phyloP scores from a whole-genome alignment of 495 filamentous ascomycete species.

The Cairneyella variabilis region DNA sequence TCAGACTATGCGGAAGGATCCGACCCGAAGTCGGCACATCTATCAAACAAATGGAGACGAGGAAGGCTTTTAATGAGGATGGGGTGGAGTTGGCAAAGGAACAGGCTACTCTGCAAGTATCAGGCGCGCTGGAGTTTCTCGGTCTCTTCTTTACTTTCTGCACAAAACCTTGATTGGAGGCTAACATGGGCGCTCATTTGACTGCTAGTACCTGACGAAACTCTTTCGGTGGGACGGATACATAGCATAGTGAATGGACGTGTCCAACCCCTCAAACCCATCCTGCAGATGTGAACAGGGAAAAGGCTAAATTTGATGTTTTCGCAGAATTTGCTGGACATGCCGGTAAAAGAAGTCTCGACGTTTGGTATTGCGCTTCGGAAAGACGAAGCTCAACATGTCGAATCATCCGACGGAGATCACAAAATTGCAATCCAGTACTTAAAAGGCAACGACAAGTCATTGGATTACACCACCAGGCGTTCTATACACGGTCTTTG shows the following conservation, averaged over 20 bases:
- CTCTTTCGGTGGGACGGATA: too few relatives aligned
- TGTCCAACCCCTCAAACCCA: slow-evolving; percentile 1
- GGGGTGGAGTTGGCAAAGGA: not conserved
- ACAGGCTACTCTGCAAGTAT: slow-evolving; percentile 25
- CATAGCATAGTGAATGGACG: slow-evolving; percentile 5
- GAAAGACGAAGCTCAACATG: too few relatives aligned
- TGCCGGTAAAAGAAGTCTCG: too few relatives aligned
- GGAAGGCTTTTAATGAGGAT: slow-evolving; percentile 14
- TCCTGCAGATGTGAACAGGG: slow-evolving; percentile 2
- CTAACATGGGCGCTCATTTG: slow-evolving; percentile 19
- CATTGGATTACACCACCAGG: too few relatives aligned
- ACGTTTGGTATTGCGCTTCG: too few relatives aligned
- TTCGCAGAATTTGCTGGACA: slow-evolving; percentile 1
- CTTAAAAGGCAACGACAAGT: too few relatives aligned
- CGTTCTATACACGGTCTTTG: too few relatives aligned
- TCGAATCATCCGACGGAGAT: too few relatives aligned
- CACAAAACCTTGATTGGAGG: slow-evolving; percentile 19
- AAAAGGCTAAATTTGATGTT: slow-evolving; percentile 20
- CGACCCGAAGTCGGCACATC: slow-evolving; percentile 75
- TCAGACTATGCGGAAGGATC: slow-evolving; percentile 90
- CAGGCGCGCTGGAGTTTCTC: slow-evolving; percentile 22
- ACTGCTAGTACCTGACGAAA: slow-evolving; percentile 8
- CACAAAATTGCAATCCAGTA: too few relatives aligned
- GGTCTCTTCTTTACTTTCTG: slow-evolving; percentile 8
- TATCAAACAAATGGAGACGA: slow-evolving; percentile 76